Evolutionary conservation across 2,329 filamentous ascomycete species (phyloP).

Genomic region (Cylindrodendrum hubeiense): DNA sequence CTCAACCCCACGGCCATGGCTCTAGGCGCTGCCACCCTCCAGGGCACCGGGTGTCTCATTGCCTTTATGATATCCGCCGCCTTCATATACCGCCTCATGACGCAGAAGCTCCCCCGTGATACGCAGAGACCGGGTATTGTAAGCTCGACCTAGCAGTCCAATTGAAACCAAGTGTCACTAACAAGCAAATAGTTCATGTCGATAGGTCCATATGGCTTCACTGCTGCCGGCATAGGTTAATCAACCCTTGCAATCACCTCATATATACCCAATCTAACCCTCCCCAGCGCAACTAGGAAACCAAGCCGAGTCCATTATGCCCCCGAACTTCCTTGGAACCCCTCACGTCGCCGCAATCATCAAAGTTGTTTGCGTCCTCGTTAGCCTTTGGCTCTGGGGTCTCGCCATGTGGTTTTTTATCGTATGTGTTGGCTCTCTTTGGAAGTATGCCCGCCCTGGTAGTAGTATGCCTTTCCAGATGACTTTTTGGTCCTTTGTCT

Average conservation of each 20-base stretch:
- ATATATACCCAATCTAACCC: slow-evolving; percentile 17
- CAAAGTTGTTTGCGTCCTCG: slow-evolving; percentile 66
- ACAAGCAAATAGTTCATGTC: slow-evolving; percentile 73
- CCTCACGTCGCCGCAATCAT: slow-evolving; percentile 58
- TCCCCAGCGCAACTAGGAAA: slow-evolving; percentile 58
- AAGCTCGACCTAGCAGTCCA: slow-evolving; percentile 26
- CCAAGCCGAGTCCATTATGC: slow-evolving; percentile 57
- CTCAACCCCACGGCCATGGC: slow-evolving; percentile 61
- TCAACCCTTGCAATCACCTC: background rate
- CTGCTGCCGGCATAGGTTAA: slow-evolving; percentile 57
- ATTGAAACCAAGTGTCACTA: too few relatives aligned
- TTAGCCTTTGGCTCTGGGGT: slow-evolving; percentile 84
- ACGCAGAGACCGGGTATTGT: slow-evolving; percentile 81
- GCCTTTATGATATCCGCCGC: slow-evolving; percentile 85
- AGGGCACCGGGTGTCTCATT: slow-evolving; percentile 68
- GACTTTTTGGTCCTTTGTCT: slow-evolving; percentile 88
- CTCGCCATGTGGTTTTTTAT: slow-evolving; percentile 89
- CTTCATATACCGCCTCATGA: slow-evolving; percentile 90
- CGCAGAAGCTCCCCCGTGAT: slow-evolving; percentile 84
- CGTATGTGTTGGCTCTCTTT: slow-evolving; percentile 81
- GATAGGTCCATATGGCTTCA: slow-evolving; percentile 79
- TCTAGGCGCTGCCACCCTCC: slow-evolving; percentile 61
- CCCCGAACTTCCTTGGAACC: slow-evolving; percentile 56
- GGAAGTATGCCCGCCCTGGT: slow-evolving; percentile 70
- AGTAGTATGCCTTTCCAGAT: slow-evolving; percentile 81